phyloP scores from a whole-genome alignment of 148 eudicot genomes.

The Dianthus caryophyllus region DNA sequence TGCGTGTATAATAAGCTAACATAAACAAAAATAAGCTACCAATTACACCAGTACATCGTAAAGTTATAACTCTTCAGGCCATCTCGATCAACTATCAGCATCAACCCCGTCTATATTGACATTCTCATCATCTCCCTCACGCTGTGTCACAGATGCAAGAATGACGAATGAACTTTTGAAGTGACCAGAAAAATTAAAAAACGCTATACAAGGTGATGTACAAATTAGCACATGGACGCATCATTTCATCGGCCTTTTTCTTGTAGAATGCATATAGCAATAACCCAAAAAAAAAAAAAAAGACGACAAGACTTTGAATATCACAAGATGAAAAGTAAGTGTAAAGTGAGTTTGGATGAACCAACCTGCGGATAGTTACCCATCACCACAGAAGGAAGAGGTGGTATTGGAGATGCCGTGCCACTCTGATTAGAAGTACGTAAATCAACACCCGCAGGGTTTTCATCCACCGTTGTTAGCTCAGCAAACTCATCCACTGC shows the following conservation, averaged over 20 bases:
- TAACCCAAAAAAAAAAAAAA: not conserved
- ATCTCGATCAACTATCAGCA: slow-evolving; percentile 7
- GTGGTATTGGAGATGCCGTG: slow-evolving; percentile 35
- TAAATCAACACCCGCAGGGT: slow-evolving; percentile 28
- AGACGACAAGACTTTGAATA: not conserved
- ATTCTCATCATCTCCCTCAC: slow-evolving; percentile 45
- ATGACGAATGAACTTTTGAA: not conserved
- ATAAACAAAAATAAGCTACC: too few relatives aligned
- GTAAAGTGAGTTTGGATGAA: not conserved
- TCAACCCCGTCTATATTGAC: slow-evolving; percentile 48
- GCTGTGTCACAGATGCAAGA: slow-evolving; percentile 37
- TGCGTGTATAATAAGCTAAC: too few relatives aligned
- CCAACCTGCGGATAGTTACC: slow-evolving; percentile 57
- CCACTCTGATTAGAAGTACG: slow-evolving; percentile 28
- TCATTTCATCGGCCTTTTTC: not conserved
- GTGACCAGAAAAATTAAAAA: not conserved
- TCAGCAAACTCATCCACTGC: slow-evolving; percentile 55
- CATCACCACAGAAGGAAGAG: slow-evolving; percentile 46
- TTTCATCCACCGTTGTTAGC: slow-evolving; percentile 42
- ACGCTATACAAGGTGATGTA: not conserved
- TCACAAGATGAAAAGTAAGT: not conserved
- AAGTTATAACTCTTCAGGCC: slow-evolving; percentile 42
- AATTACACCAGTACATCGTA: slow-evolving; percentile 4
- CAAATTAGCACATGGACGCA: not conserved
- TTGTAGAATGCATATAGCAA: not conserved